Evolutionary conservation across 176 grass and related monocot species (phyloP).

Genomic region (Paspalum notatum): DNA sequence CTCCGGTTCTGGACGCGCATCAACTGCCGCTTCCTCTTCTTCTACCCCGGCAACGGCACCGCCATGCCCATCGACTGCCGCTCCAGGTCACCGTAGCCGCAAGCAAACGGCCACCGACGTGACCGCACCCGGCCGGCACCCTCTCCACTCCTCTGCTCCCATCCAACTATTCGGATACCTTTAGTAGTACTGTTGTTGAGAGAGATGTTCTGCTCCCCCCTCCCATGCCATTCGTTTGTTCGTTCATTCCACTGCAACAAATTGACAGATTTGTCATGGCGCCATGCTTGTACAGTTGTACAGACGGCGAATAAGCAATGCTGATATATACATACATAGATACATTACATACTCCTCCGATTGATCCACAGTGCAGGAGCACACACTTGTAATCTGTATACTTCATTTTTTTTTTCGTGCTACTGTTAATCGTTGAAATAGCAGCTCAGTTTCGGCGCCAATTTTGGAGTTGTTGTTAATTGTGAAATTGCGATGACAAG

Average conservation of each 20-base stretch:
- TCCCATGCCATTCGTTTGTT: constrained; percentile 11
- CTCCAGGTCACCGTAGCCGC: constrained; percentile 43
- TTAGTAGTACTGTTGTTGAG: too few relatives aligned
- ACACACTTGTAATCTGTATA: constrained; percentile 28
- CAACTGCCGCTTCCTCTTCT: constrained; percentile 61
- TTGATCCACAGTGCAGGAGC: neutral
- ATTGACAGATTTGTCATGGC: neutral
- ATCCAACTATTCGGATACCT: too few relatives aligned
- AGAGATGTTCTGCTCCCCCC: too few relatives aligned
- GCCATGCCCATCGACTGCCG: constrained; percentile 45
- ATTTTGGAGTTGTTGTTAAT: too few relatives aligned
- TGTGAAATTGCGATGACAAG: too few relatives aligned
- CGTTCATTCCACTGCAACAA: neutral
- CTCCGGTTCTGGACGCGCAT: constrained; percentile 69
- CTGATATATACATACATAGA: neutral
- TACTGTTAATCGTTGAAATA: neutral
- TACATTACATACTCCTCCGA: neutral
- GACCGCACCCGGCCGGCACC: too few relatives aligned
- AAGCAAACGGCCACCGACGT: too few relatives aligned
- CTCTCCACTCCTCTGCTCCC: neutral
- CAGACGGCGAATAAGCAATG: constrained; percentile 18
- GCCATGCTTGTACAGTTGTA: constrained; percentile 42
- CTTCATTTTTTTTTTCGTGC: neutral
- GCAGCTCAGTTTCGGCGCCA: too few relatives aligned
- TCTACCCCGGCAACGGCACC: constrained; percentile 55